Percentiles rank a stretch among this genome's conserved stretches.
phyloP scores from a whole-genome alignment of 495 filamentous ascomycete genomes.

The Penicillium turbatum region DNA sequence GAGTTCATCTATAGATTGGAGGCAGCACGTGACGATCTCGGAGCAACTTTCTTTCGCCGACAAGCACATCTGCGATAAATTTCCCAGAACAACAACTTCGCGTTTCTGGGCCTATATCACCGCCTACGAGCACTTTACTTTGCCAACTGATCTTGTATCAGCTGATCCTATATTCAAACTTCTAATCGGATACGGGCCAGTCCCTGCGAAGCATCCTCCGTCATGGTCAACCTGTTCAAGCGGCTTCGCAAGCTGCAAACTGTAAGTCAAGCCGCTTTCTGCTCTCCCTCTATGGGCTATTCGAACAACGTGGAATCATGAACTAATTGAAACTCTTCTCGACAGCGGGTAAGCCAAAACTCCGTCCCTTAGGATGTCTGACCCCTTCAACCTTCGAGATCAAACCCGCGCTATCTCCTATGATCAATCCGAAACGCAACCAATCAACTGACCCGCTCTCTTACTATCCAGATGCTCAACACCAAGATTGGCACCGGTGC shows the following conservation, averaged over 20 bases:
- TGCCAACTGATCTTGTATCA: neutral
- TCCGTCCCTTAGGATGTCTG: slow-evolving; percentile 12
- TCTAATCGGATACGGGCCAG: slow-evolving; percentile 13
- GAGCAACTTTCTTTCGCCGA: slow-evolving; percentile 27
- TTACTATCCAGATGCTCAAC: slow-evolving; percentile 56
- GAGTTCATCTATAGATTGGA: slow-evolving; percentile 5
- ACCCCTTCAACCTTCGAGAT: slow-evolving; percentile 4
- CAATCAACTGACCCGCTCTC: neutral
- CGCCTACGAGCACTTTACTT: neutral
- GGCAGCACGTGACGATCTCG: slow-evolving; percentile 25
- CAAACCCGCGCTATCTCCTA: neutral
- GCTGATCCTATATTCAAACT: neutral
- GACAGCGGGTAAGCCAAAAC: slow-evolving; percentile 33
- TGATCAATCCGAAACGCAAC: neutral
- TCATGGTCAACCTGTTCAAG: slow-evolving; percentile 73
- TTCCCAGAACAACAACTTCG: slow-evolving; percentile 24
- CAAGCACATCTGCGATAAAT: slow-evolving; percentile 24
- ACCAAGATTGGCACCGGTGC: slow-evolving; percentile 77
- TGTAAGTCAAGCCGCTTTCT: slow-evolving; percentile 50
- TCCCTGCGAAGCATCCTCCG: slow-evolving; percentile 23
- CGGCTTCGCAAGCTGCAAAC: slow-evolving; percentile 74
- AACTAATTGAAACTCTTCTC: slow-evolving; percentile 1
- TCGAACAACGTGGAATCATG: slow-evolving; percentile 4
- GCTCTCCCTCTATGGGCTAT: neutral
- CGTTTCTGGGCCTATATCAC: slow-evolving; percentile 1